Evolutionary conservation across 352 stramenopile genomes (phyloP), one percentile per base, ranked within the genome.

Genomic region (Phytophthora pisi): DNA sequence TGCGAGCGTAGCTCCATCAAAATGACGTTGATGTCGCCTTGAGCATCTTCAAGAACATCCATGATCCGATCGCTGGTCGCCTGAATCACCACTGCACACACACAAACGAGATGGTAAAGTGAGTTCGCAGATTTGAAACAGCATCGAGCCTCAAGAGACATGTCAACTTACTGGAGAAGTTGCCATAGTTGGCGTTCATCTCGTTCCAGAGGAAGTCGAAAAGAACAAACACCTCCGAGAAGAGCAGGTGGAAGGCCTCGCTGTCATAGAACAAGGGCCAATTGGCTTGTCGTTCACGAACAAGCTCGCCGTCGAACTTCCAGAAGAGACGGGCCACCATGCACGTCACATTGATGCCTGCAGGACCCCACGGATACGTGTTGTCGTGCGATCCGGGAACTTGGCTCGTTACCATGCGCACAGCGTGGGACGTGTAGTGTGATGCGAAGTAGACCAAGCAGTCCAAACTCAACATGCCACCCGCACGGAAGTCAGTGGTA

Each of bases 261-360:
- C 60, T 70, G 58, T 90, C 76, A 4, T 70, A 73, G 57, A 96
- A 96, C 34, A 94, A 64, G 9, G 84, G 78, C 88, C 88, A 96
- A 34, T 93, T 91, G 18, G 72, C 16, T 49, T 82, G 64, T 31
- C 80, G 73, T 26, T 94, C 86, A 42, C 80, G 78, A 52, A 88
- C 75, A 43, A 89, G 70, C 63, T 92, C 79, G 9, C 86, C 88
- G 52, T 94, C 84, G 51, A 83, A 86, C 49, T 91, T 87, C 88
- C 88, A 96, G 57, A 96, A 93, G 1, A 92, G 76, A 42, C 81
- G 72, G 20, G 86, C 82, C 8, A 93, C 69, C 81, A 94, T 90
- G 66, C 88, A 93, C 18, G 88, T 93, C 52, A 96, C 82, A 57
- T 96, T 96, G 73, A 96, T 96, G 7, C 86, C 88, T 4, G 84